These are phyloP conservation scores for Jacaranda mimosifolia DNA, from an alignment of 257 asterid species.

Conservation along the genomic window DNA sequence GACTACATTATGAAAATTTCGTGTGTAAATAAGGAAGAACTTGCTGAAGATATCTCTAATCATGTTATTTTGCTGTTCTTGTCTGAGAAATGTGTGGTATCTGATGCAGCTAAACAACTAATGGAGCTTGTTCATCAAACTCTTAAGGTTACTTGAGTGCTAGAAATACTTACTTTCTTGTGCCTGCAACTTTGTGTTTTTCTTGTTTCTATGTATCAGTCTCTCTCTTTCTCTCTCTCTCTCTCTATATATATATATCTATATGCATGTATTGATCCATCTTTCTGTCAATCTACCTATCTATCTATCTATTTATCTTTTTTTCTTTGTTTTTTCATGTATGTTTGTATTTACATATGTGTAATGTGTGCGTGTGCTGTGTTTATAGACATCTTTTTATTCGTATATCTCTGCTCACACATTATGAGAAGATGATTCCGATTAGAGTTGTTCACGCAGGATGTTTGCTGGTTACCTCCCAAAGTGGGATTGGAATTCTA, in stretches of 20 bases:
- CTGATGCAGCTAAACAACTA: constrained; percentile 75
- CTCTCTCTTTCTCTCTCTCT: background rate
- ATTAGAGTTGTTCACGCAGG: constrained; percentile 57
- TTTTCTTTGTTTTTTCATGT: background rate
- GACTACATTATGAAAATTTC: constrained; percentile 46
- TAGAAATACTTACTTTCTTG: background rate
- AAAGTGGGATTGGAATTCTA: constrained; percentile 91
- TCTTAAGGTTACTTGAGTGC: constrained; percentile 67
- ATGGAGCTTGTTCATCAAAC: constrained; percentile 92
- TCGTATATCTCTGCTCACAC: constrained; percentile 1
- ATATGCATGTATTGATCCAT: no score
- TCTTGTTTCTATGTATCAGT: background rate
- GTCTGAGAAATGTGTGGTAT: constrained; percentile 82
- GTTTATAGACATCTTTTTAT: background rate
- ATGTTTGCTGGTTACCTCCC: constrained; percentile 85
- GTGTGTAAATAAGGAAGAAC: constrained; percentile 46
- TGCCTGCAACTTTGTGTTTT: background rate
- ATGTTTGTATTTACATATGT: background rate
- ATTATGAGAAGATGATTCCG: constrained; percentile 29
- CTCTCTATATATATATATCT: no score
- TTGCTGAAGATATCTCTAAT: constrained; percentile 50
- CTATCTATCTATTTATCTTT: no score
- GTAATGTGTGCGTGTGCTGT: background rate
- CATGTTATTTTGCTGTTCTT: constrained; percentile 72
- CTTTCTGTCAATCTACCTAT: no score